Evolutionary conservation across 2,329 filamentous ascomycete species (phyloP).

Genomic region (Elsinoe fawcettii): DNA sequence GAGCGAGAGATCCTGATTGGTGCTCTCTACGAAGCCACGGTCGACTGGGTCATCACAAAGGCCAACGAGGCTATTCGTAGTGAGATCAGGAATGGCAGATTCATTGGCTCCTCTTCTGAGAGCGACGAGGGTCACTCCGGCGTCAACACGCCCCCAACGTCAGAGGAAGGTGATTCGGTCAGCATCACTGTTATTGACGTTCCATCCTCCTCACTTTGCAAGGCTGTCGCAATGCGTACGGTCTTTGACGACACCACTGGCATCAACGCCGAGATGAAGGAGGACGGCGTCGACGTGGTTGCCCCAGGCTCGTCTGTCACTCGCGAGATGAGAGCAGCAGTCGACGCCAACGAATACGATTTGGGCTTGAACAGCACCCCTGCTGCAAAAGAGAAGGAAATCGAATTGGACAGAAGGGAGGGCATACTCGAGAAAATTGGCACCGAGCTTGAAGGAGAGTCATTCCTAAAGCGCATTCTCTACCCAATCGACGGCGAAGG

Average conservation of each 20-base stretch:
- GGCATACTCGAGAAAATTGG: slow-evolving; percentile 78
- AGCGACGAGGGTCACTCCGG: slow-evolving; percentile 46
- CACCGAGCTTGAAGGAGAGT: slow-evolving; percentile 70
- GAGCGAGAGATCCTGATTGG: slow-evolving; percentile 77
- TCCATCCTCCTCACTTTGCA: slow-evolving; percentile 69
- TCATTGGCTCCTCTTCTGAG: slow-evolving; percentile 60
- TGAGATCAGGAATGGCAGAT: slow-evolving; percentile 61
- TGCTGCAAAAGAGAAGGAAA: slow-evolving; percentile 63
- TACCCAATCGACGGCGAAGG: slow-evolving; percentile 71
- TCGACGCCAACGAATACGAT: slow-evolving; percentile 68
- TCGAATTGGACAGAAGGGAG: slow-evolving; percentile 73
- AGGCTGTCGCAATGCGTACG: slow-evolving; percentile 79
- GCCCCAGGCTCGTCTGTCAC: slow-evolving; percentile 71
- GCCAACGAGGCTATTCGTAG: slow-evolving; percentile 76
- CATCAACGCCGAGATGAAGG: slow-evolving; percentile 96
- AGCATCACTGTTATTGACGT: slow-evolving; percentile 83
- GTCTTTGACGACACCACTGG: slow-evolving; percentile 89
- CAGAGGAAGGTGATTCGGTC: slow-evolving; percentile 76
- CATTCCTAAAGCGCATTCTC: slow-evolving; percentile 73
- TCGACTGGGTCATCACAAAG: slow-evolving; percentile 87
- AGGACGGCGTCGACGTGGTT: slow-evolving; percentile 76
- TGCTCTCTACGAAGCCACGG: slow-evolving; percentile 84
- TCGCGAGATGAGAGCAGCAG: slow-evolving; percentile 77
- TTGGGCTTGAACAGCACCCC: slow-evolving; percentile 65
- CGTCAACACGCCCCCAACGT: slow-evolving; percentile 56